Conservation (phyloP, 306 rosid genomes). For the Prosopis cineraria region DNA sequence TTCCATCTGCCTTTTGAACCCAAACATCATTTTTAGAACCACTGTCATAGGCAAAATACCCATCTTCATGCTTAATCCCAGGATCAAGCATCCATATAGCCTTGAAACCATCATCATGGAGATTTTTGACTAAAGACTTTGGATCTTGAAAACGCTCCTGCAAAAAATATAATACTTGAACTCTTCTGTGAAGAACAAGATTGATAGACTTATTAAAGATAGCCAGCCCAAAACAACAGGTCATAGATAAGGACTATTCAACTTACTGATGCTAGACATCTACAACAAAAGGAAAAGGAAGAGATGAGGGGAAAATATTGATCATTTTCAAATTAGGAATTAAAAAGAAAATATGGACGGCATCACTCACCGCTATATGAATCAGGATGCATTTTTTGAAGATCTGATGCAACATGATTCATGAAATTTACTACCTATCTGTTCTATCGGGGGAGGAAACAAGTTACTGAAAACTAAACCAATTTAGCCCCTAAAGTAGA, state of each 20-base stretch:
- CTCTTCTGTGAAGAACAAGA: slow-evolving; percentile 23
- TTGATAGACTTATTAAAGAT: slow-evolving; percentile 16
- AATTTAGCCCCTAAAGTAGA: not conserved
- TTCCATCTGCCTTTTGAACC: slow-evolving; percentile 77
- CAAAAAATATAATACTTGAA: slow-evolving; percentile 30
- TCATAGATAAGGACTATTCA: slow-evolving; percentile 17
- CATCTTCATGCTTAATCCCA: slow-evolving; percentile 82
- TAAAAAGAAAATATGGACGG: not conserved
- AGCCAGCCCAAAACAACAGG: slow-evolving; percentile 24
- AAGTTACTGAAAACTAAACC: not conserved
- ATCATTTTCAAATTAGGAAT: not conserved
- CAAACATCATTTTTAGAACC: slow-evolving; percentile 76
- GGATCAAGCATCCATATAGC: slow-evolving; percentile 99
- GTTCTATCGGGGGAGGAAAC: not conserved
- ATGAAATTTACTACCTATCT: slow-evolving; percentile 10
- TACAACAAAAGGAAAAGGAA: not conserved
- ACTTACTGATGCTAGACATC: slow-evolving; percentile 23
- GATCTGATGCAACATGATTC: slow-evolving; percentile 4
- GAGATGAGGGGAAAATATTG: not conserved
- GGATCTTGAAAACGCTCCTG: slow-evolving; percentile 84
- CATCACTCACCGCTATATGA: slow-evolving; percentile 11
- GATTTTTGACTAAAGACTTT: slow-evolving; percentile 60
- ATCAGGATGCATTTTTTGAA: slow-evolving; percentile 5
- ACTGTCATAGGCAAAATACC: slow-evolving; percentile 76
- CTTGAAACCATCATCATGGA: slow-evolving; percentile 74